These are phyloP conservation scores for Calonectria naviculata DNA, from an alignment of 2,329 filamentous ascomycete genomes.

Conservation along the genomic window DNA sequence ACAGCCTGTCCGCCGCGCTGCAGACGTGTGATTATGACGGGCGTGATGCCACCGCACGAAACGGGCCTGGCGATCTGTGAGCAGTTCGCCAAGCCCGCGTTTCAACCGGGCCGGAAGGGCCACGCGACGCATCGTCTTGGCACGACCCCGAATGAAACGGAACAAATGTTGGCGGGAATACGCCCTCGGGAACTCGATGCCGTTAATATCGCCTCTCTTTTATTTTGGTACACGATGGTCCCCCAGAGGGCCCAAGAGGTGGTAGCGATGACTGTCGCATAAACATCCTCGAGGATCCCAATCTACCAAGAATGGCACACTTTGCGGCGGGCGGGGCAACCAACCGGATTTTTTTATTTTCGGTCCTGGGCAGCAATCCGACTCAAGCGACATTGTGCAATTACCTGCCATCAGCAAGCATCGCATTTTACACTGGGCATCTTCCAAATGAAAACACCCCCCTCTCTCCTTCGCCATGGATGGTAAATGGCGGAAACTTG, in stretches of 20 bases:
- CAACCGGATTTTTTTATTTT: not conserved
- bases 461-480: not conserved
- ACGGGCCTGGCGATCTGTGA: not conserved
- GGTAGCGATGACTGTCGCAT: not conserved
- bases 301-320: not conserved
- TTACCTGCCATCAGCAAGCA: not conserved
- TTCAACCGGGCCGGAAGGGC: not conserved
- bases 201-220: not conserved
- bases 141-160: not conserved
- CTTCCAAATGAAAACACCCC: not conserved
- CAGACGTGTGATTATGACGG: not conserved
- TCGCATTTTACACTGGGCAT: not conserved
- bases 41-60: not conserved
- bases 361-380: not conserved
- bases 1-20: not conserved
- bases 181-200: not conserved
- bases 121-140: not conserved
- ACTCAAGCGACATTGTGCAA: not conserved
- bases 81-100: not conserved
- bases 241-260: not conserved
- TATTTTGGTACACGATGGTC: not conserved
- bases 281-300: not conserved
- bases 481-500: constrained; percentile 2
- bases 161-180: not conserved
- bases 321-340: not conserved